Evolutionary conservation across 257 asterid genomes (phyloP).

Genomic region (Penstemon newberryi): DNA sequence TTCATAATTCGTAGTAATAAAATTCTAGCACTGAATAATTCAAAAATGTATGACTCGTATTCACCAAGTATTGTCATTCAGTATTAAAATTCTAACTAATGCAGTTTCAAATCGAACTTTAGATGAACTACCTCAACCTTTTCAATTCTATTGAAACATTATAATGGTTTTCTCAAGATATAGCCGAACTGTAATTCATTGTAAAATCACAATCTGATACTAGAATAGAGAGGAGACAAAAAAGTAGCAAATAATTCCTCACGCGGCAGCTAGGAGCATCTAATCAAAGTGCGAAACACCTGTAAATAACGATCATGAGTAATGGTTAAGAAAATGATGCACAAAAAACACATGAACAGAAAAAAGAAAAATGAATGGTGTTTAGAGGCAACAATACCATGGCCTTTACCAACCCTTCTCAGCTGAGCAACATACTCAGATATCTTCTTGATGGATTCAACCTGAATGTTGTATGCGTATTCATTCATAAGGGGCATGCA

Average conservation of each 20-base stretch:
- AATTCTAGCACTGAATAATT: too few relatives aligned
- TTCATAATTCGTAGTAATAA: too few relatives aligned
- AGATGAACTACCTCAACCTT: too few relatives aligned
- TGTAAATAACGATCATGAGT: background rate
- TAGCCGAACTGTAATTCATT: background rate
- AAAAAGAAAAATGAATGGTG: background rate
- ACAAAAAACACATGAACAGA: background rate
- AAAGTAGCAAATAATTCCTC: background rate
- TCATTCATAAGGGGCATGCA: background rate
- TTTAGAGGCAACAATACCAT: constrained; percentile 36
- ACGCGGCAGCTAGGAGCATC: constrained; percentile 31
- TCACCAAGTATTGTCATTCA: too few relatives aligned
- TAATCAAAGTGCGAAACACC: constrained; percentile 48
- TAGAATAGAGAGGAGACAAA: background rate
- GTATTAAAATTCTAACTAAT: too few relatives aligned
- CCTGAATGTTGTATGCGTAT: constrained; percentile 20
- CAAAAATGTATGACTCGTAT: too few relatives aligned
- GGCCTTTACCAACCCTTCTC: constrained; percentile 46
- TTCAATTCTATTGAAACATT: background rate
- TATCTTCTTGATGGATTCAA: constrained; percentile 40
- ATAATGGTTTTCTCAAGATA: background rate
- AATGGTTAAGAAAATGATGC: background rate
- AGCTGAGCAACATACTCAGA: constrained; percentile 44
- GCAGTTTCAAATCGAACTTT: too few relatives aligned
- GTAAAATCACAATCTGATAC: background rate